Percentiles rank a stretch among this genome's conserved stretches.
phyloP scores from a whole-genome alignment of 2,329 filamentous ascomycete genomes.

The Metarhizium brunneum region DNA sequence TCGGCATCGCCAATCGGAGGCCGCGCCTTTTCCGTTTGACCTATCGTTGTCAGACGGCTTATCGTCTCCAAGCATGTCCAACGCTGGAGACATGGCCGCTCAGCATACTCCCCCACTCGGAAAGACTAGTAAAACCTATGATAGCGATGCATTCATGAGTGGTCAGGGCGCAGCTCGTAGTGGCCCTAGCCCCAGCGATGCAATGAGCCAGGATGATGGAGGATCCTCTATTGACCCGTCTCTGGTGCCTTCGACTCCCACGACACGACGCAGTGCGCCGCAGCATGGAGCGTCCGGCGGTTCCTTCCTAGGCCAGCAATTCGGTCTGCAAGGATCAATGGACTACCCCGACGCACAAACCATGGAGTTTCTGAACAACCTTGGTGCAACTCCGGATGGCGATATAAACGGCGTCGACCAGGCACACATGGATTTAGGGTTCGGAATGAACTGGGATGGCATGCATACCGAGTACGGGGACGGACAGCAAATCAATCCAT shows the following conservation, averaged over 20 bases:
- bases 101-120: slow-evolving; percentile 28
- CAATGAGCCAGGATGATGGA: slow-evolving; percentile 19
- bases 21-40: slow-evolving; percentile 26
- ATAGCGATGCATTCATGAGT: slow-evolving; percentile 20
- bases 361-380: slow-evolving; percentile 44
- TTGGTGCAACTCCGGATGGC: slow-evolving; percentile 25
- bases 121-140: slow-evolving; percentile 25
- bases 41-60: slow-evolving; percentile 28
- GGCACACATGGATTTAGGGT: slow-evolving; percentile 52
- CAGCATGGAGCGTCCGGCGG: slow-evolving; percentile 19
- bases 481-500: slow-evolving; percentile 55
- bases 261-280: slow-evolving; percentile 23
- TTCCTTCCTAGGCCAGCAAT: slow-evolving; percentile 23
- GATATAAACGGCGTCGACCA: slow-evolving; percentile 28
- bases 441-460: slow-evolving; percentile 56
- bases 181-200: slow-evolving; percentile 21
- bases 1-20: slow-evolving; percentile 20
- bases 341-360: slow-evolving; percentile 40
- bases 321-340: slow-evolving; percentile 22
- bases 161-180: slow-evolving; percentile 18
- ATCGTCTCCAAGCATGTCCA: slow-evolving; percentile 31
- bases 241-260: slow-evolving; percentile 35
- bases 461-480: slow-evolving; percentile 55
- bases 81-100: slow-evolving; percentile 20
- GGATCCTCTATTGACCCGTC: slow-evolving; percentile 28